phyloP scores from a whole-genome alignment of 2,329 filamentous ascomycete species.

The Ophiostoma sp. region DNA sequence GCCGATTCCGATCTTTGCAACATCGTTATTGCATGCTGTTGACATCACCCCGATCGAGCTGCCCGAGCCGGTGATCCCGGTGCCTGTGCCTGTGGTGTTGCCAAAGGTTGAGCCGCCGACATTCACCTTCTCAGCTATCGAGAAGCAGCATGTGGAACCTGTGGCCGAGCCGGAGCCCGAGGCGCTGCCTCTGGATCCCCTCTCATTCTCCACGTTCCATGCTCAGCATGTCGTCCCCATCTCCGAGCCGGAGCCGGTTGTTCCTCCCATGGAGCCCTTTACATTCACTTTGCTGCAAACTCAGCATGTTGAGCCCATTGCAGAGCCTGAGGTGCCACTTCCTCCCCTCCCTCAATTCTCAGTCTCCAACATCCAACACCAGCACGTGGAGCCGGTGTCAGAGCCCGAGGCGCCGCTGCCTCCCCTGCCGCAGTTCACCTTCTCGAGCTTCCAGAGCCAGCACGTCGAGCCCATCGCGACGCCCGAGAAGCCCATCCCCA shows the following conservation, averaged over 20 bases:
- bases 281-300: constrained; percentile 29
- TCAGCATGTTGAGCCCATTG: constrained; percentile 31
- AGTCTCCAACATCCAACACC: constrained; percentile 41
- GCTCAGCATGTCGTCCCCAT: constrained; percentile 33
- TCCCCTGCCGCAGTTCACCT: constrained; percentile 36
- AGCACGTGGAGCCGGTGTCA: constrained; percentile 36
- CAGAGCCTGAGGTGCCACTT: constrained; percentile 30
- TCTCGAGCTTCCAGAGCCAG: constrained; percentile 43
- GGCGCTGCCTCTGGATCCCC: constrained; percentile 15
- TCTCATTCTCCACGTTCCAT: constrained; percentile 34
- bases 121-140: constrained; percentile 45
- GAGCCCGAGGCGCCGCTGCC: constrained; percentile 26
- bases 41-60: constrained; percentile 27
- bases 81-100: constrained; percentile 14
- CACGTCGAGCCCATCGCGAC: constrained; percentile 35
- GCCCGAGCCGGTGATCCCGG: constrained; percentile 20
- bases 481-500: constrained; percentile 28
- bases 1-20: constrained; percentile 20
- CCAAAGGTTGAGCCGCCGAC: constrained; percentile 18
- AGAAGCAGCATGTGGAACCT: constrained; percentile 48
- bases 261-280: constrained; percentile 32
- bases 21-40: constrained; percentile 25
- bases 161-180: constrained; percentile 39
- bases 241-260: constrained; percentile 34
- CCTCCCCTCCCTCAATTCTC: constrained; percentile 35